A percentile compares a stretch with the other conserved stretches of the same genome.
Conservation (phyloP, 2,329 filamentous ascomycete species). For the Penicillium sp. region DNA sequence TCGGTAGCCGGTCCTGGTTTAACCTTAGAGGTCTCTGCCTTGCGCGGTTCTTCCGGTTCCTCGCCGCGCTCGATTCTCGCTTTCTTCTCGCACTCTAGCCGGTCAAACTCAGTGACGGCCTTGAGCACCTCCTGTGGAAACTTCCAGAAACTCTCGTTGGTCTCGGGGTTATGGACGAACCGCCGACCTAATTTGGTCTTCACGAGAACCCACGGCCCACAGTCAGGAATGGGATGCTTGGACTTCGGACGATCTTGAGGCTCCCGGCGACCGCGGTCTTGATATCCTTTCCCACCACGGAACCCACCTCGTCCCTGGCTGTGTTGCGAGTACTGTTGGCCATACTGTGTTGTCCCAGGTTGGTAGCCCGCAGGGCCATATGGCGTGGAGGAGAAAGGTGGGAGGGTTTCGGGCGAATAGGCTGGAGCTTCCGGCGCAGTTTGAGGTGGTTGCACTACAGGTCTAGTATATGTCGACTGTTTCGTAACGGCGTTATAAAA, state of each 20-base stretch:
- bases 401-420: conserved; percentile 34
- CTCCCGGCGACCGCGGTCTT: conserved; percentile 64
- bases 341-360: conserved; percentile 11
- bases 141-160: conserved; percentile 91
- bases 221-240: conserved; percentile 75
- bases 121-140: conserved; percentile 85
- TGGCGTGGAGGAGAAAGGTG: conserved; percentile 39
- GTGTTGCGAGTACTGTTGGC: conserved; percentile 31
- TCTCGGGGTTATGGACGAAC: conserved; percentile 85
- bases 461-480: conserved; percentile 82
- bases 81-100: conserved; percentile 69
- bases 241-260: conserved; percentile 78
- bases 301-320: conserved; percentile 46
- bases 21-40: conserved; percentile 17
- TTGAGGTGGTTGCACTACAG: conserved; percentile 44
- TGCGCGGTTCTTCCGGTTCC: conserved; percentile 20
- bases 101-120: conserved; percentile 67
- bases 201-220: conserved; percentile 87
- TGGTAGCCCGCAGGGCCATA: conserved; percentile 29
- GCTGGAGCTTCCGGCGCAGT: conserved; percentile 27
- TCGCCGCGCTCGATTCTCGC: conserved; percentile 52
- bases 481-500: conserved; percentile 83
- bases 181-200: conserved; percentile 85
- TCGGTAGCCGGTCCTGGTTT: conserved; percentile 2
- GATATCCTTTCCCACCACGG: conserved; percentile 54